Conservation (phyloP, 768 basidiomycete species). For the Pleurotus sapidus region DNA sequence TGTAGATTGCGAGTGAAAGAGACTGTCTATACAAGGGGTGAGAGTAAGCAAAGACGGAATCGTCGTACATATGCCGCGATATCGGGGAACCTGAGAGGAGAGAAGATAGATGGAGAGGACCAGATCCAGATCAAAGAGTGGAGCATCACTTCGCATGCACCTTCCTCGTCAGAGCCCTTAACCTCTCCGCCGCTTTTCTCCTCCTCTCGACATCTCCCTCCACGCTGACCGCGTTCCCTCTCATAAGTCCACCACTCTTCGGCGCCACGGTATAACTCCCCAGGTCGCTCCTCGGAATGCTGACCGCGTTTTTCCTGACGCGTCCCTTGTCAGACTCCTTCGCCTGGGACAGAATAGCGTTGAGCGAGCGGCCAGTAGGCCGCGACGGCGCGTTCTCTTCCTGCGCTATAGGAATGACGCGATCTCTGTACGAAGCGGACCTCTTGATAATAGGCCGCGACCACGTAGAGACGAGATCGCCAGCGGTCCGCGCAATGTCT, state of each 20-base stretch:
- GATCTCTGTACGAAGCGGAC: conserved; percentile 76
- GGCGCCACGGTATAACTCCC: conserved; percentile 84
- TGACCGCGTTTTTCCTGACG: conserved; percentile 75
- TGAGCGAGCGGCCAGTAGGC: conserved; percentile 48
- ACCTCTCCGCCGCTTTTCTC: conserved; percentile 69
- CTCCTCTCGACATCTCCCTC: conserved; percentile 74
- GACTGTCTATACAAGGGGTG: no score
- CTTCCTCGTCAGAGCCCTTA: conserved; percentile 61
- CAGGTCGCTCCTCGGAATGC: conserved; percentile 75
- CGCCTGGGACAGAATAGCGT: conserved; percentile 66
- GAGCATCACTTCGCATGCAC: conserved; percentile 21
- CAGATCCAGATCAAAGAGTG: no score
- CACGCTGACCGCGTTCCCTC: conserved; percentile 51
- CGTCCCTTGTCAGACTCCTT: conserved; percentile 66
- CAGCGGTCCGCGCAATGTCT: conserved; percentile 77
- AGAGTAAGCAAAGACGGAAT: no score
- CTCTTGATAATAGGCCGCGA: conserved; percentile 91
- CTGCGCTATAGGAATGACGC: conserved; percentile 59
- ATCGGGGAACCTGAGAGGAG: no score
- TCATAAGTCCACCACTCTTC: conserved; percentile 49
- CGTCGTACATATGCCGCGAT: no score
- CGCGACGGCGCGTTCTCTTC: conserved; percentile 30
- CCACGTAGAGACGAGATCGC: conserved; percentile 83
- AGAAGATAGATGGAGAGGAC: no score
- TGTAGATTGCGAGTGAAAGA: no score